A percentile compares a stretch with the other conserved stretches of the same genome.
phyloP scores from a whole-genome alignment of 768 basidiomycete genomes.

The Phaffia australis region DNA sequence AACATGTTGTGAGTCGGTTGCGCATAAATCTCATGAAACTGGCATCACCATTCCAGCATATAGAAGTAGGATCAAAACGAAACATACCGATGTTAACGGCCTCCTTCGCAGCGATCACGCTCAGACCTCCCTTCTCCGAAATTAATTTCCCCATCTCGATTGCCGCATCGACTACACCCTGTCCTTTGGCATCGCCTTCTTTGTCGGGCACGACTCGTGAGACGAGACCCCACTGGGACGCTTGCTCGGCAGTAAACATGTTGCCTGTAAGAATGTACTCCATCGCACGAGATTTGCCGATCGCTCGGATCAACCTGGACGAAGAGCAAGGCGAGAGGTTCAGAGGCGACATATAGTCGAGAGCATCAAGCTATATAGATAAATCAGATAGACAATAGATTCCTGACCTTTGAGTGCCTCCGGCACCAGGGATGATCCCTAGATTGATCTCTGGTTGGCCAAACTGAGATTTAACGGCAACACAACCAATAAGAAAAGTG shows the following conservation, averaged over 20 bases:
- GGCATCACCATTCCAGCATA: not conserved
- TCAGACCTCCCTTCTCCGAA: conserved; percentile 67
- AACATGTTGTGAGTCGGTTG: not conserved
- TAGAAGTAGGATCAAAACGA: not conserved
- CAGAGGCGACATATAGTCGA: not conserved
- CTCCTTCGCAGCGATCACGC: conserved; percentile 80
- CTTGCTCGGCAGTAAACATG: conserved; percentile 66
- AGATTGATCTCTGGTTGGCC: conserved; percentile 89
- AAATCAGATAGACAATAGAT: not conserved
- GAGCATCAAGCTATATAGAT: not conserved
- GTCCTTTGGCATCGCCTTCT: conserved; percentile 59
- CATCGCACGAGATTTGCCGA: conserved; percentile 92
- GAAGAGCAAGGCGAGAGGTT: not conserved
- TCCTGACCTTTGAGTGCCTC: conserved; percentile 23
- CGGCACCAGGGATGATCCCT: conserved; percentile 27
- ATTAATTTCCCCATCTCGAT: conserved; percentile 66
- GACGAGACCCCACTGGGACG: conserved; percentile 76
- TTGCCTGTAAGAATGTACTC: conserved; percentile 85
- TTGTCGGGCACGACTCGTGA: conserved; percentile 66
- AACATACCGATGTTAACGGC: conserved; percentile 72
- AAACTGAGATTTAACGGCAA: conserved; percentile 43
- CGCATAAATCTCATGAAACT: too few species aligned
- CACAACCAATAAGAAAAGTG: not conserved
- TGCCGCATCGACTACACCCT: conserved; percentile 47
- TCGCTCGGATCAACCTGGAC: conserved; percentile 42